These are phyloP conservation scores for Fistulifera pelliculosa DNA, from an alignment of 108 stramenopile species.

Conservation along the genomic window DNA sequence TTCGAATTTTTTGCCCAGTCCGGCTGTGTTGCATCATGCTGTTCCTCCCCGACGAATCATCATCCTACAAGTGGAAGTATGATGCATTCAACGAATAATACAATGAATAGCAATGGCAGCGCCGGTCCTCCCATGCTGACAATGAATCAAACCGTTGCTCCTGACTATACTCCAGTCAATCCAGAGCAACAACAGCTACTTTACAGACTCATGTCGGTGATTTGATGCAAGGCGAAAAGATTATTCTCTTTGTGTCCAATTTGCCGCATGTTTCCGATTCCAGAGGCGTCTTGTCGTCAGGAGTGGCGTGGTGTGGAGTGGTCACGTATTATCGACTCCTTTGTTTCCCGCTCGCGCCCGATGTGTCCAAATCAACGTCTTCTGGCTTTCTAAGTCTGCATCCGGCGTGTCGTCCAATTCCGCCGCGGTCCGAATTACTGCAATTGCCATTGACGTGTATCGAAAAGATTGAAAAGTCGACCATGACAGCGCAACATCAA, in stretches of 20 bases:
- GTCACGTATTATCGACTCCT: slow-evolving; percentile 77
- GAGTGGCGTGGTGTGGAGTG: slow-evolving; percentile 69
- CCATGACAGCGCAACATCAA: slow-evolving; percentile 15
- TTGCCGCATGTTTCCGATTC: slow-evolving; percentile 63
- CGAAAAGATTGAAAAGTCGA: slow-evolving; percentile 72
- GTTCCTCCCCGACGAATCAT: background rate
- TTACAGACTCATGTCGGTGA: slow-evolving; percentile 34
- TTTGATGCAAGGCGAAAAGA: slow-evolving; percentile 60
- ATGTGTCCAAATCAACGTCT: too few species aligned
- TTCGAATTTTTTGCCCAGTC: background rate
- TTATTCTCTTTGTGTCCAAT: slow-evolving; percentile 73
- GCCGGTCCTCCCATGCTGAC: background rate
- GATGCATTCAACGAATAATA: background rate
- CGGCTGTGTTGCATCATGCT: background rate
- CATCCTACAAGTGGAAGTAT: background rate
- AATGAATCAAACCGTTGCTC: slow-evolving; percentile 7
- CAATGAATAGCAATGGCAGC: too few species aligned
- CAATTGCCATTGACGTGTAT: slow-evolving; percentile 77
- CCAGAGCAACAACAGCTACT: slow-evolving; percentile 36
- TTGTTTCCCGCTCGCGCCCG: slow-evolving; percentile 27
- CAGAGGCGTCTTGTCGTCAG: background rate
- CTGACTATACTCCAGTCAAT: background rate
- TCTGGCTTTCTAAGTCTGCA: background rate
- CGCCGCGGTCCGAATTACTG: slow-evolving; percentile 9
- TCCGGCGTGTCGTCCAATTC: background rate